Evolutionary conservation across 495 filamentous ascomycete genomes (phyloP), one percentile per base, ranked within the genome.

Genomic region (Penicillium atrosanguineum): DNA sequence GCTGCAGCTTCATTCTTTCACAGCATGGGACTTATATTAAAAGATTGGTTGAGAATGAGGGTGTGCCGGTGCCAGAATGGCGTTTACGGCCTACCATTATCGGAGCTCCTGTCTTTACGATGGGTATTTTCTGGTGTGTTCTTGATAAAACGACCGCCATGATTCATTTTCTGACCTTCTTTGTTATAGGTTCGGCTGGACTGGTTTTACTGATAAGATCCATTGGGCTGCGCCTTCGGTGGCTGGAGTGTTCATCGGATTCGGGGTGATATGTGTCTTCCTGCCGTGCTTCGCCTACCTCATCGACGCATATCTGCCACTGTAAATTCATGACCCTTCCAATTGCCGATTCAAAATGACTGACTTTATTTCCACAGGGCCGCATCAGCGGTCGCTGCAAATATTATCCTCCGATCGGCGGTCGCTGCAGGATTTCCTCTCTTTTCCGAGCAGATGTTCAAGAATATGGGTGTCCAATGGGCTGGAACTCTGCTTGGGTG

Each of bases 301-400:
- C 14, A 65, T 76, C 15, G 72, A 74, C 52, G 60, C 68, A 25
- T 76, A 76, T 47, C 54, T 75, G 52, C 91, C 93, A 76, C 87
- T 93, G 81, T 87, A 76, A 64, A 82, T 77, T 4, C 45, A 58
- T 79, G 1, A 11, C 6, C 26, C 7, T 6, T 1, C 19, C n/a
- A 26, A 20, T 38, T 29, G 7, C 11, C 6, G 7, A 46, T 46
- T 26, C 8, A 18, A 48, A n/a, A 3, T 26, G 5, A 40, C 34
- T 28, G 9, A 25, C 15, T 29, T 16, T 15, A 3, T 2, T 14
- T 36, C 7, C 29, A 41, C 50, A 84, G 79, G 50, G 90, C 90
- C 12, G 90, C 90, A 34, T 93, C 89, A 6, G 88, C 90, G 23
- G 90, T 95, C 43, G 91, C 91, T 7, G 90, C 86, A 20, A 95